These are phyloP conservation scores for Zygoascus sp. DNA, from an alignment of 1,139 yeast genomes.

Conservation along the genomic window DNA sequence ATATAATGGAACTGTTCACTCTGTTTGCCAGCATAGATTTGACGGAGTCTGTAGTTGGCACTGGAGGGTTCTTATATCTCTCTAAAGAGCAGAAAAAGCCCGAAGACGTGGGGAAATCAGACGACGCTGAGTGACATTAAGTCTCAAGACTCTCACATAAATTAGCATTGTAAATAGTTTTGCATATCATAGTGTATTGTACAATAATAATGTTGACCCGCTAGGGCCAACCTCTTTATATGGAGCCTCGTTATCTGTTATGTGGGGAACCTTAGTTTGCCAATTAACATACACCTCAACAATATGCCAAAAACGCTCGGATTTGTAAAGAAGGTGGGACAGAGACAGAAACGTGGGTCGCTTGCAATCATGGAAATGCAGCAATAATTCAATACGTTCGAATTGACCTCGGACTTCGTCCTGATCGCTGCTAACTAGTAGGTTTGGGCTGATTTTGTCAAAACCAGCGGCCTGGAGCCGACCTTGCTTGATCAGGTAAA, in stretches of 20 bases:
- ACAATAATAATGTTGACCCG: not conserved
- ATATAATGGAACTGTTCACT: constrained; percentile 12
- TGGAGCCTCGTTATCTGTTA: not conserved
- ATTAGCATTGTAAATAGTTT: constrained; percentile 4
- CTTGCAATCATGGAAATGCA: too few relatives aligned
- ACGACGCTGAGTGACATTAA: too few relatives aligned
- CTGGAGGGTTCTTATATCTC: constrained; percentile 11
- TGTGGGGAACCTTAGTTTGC: not conserved
- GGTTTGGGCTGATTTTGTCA: constrained; percentile 37
- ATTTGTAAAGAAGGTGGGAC: constrained; percentile 19
- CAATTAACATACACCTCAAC: not conserved
- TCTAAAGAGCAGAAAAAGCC: not conserved
- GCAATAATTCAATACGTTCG: too few relatives aligned
- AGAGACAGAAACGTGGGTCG: not conserved
- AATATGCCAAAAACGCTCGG: constrained; percentile 16
- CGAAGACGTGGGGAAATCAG: not conserved
- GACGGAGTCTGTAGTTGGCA: constrained; percentile 8
- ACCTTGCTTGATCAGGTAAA: constrained; percentile 32
- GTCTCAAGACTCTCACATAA: too few relatives aligned
- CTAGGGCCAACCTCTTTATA: not conserved
- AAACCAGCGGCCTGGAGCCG: constrained; percentile 38
- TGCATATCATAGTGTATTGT: not conserved
- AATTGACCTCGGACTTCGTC: not conserved
- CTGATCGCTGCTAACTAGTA: constrained; percentile 8
- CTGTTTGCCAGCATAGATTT: constrained; percentile 12